Base-by-base conservation (phyloP, 768 basidiomycete genomes). In the Kwoniella botswanensis region DNA sequence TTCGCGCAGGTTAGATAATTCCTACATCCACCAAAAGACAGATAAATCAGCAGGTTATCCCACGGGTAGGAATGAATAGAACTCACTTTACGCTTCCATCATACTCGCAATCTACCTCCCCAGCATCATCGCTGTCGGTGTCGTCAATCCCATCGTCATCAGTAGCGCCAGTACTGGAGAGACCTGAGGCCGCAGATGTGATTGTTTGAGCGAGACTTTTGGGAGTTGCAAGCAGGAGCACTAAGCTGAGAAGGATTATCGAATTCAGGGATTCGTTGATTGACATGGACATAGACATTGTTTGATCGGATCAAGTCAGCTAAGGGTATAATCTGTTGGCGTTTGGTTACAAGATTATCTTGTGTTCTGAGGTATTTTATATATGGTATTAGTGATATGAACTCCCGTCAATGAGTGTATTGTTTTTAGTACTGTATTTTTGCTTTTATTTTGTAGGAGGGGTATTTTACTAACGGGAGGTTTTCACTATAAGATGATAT, bases 1-100 rank as follows among this genome's bases (percentile, higher is more conserved):
- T 74, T 74, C 29, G 75, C 63, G 63, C 79, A 81, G 35, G 67
- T 69, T 6, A 81, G 52, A 57, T 76, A 81, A 26, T 75, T 63
- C 9, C 77, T 80, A 62, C 7, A 6, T 22, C 17, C n/a, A 56
- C 12, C 55, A 24, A n/a, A 24, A n/a, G 12, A 35, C 35, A 35
- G 35, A 35, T 3, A 35, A 35, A 4, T 35, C 35, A 35, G 35
- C 35, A 6, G 35, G 35, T 3, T 35, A 9, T 9, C 35, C 6
- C 4, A 35, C 35, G 35, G 35, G 35, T 9, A 35, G 35, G 35
- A 35, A 35, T 35, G 35, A 9, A 35, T 35, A 35, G 35, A 35
- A 56, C 64, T 56, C 52, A 65, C 64, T 18, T 46, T 56, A 65
- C 53, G 26, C 35, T 54, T 42, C 64, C 64, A 29, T 65, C 26